These are phyloP conservation scores for Ceratocystis colombiana DNA, from an alignment of 2,329 filamentous ascomycete genomes.

Conservation along the genomic window DNA sequence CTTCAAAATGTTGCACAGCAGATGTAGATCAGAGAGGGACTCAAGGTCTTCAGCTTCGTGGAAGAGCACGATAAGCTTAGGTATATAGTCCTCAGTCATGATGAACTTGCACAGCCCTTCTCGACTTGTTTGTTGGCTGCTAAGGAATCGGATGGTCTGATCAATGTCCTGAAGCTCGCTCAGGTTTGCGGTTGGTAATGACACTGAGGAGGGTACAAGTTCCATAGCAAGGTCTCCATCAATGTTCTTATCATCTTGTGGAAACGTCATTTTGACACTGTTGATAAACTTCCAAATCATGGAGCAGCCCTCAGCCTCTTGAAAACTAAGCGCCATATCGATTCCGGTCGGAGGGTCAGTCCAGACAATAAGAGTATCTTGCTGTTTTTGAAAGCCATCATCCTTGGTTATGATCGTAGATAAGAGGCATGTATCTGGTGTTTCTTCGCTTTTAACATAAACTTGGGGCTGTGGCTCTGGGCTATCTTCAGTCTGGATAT, in stretches of 20 bases:
- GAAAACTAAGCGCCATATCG: slow-evolving; percentile 97
- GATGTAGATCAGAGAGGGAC: slow-evolving; percentile 74
- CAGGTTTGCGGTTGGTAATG: slow-evolving; percentile 70
- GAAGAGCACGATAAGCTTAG: slow-evolving; percentile 75
- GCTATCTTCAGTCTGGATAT: slow-evolving; percentile 51
- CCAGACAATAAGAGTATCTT: slow-evolving; percentile 98
- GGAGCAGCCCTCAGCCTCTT: slow-evolving; percentile 89
- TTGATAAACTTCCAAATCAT: slow-evolving; percentile 94
- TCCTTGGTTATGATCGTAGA: slow-evolving; percentile 87
- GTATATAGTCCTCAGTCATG: slow-evolving; percentile 74
- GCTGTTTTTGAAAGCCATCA: slow-evolving; percentile 96
- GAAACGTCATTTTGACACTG: slow-evolving; percentile 66
- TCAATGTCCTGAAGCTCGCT: slow-evolving; percentile 77
- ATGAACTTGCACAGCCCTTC: slow-evolving; percentile 83
- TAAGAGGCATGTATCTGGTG: slow-evolving; percentile 70
- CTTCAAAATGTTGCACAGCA: slow-evolving; percentile 97
- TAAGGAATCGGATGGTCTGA: slow-evolving; percentile 68
- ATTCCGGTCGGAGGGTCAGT: slow-evolving; percentile 73
- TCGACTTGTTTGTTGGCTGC: slow-evolving; percentile 61
- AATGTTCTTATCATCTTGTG: slow-evolving; percentile 60
- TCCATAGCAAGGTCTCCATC: slow-evolving; percentile 80
- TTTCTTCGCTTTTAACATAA: slow-evolving; percentile 85
- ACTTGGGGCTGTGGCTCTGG: slow-evolving; percentile 74
- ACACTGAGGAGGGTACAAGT: slow-evolving; percentile 51
- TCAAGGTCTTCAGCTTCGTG: slow-evolving; percentile 85